Evolutionary conservation across 75 land plant species (phyloP), one percentile per base, ranked within the genome.

Genomic region (Ceratopteris richardii): DNA sequence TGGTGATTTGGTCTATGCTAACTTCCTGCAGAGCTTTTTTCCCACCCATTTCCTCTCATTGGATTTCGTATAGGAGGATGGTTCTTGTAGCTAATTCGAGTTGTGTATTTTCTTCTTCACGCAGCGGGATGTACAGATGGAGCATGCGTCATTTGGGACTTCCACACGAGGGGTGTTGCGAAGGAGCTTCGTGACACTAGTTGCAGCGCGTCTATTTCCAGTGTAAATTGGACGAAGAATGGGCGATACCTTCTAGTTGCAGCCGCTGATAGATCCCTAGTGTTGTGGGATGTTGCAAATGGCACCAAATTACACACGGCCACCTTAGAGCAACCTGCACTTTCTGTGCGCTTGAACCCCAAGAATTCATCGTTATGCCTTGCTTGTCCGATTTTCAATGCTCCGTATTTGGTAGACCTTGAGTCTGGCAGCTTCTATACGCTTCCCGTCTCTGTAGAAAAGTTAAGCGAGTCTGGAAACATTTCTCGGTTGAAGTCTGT

Each of bases 51-150:
- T n/a, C n/a, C n/a, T n/a, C n/a, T n/a, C n/a, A n/a, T n/a, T n/a
- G n/a, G n/a, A n/a, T n/a, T n/a, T n/a, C n/a, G n/a, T n/a, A n/a
- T 17, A 13, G 20, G 11, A 48, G 4, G 9, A 17, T 40, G 42
- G 14, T 9, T 9, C 9, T 40, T 40, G 42, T 40, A 40, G 12
- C n/a, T 9, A 56, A 56, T 56, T 9, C 58, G 23, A 7, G 7
- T 25, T 7, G 31, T 30, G 23, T 56, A 5, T 10, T 59, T 10
- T 18, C 22, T 53, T 25, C 14, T 18, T n/a, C 20, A 43, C 54
- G 40, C 82, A 93, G 98, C 90, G 87, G 98, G 98, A n/a, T 89
- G 96, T 53, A 60, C 84, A 48, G 87, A 93, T 79, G 98, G 98
- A 29, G 68, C 79, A 52, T 88, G 89, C 60, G 64, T 93, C 21